A percentile compares a stretch with the other conserved stretches of the same genome.
phyloP scores from a whole-genome alignment of 345 rosid species.

The Combretum micranthum region DNA sequence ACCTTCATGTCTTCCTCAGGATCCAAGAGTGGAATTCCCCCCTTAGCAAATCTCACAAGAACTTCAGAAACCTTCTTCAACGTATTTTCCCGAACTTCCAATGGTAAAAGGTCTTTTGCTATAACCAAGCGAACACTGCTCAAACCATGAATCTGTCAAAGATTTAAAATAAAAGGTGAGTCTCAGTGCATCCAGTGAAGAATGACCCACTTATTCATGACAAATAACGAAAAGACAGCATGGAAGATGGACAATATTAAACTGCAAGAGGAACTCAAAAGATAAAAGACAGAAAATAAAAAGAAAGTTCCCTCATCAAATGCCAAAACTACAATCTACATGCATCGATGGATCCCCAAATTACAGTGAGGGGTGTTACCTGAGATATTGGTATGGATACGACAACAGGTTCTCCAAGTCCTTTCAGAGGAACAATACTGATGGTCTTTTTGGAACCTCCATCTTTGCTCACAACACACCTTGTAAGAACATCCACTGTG shows the following conservation, averaged over 20 bases:
- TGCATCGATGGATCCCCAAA: too few species aligned
- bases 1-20: conserved; percentile 93
- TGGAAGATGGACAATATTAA: not conserved
- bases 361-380: conserved; percentile 24
- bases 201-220: not conserved
- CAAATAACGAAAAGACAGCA: not conserved
- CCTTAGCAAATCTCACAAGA: conserved; percentile 57
- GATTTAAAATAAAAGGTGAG: conserved; percentile 11
- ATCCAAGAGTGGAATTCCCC: conserved; percentile 66
- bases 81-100: conserved; percentile 88
- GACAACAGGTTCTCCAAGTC: conserved; percentile 73
- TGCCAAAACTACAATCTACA: not conserved
- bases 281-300: not conserved
- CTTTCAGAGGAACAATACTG: conserved; percentile 55
- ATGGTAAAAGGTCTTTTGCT: conserved; percentile 73
- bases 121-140: conserved; percentile 74
- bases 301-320: not conserved
- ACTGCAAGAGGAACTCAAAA: conserved; percentile 1
- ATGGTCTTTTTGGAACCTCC: conserved; percentile 54
- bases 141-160: conserved; percentile 57
- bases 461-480: conserved; percentile 68
- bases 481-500: conserved; percentile 70
- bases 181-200: not conserved
- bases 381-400: conserved; percentile 72
- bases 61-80: conserved; percentile 74